Base-by-base conservation (phyloP, 2,329 filamentous ascomycete species). In the Phyllosticta capitalensis region DNA sequence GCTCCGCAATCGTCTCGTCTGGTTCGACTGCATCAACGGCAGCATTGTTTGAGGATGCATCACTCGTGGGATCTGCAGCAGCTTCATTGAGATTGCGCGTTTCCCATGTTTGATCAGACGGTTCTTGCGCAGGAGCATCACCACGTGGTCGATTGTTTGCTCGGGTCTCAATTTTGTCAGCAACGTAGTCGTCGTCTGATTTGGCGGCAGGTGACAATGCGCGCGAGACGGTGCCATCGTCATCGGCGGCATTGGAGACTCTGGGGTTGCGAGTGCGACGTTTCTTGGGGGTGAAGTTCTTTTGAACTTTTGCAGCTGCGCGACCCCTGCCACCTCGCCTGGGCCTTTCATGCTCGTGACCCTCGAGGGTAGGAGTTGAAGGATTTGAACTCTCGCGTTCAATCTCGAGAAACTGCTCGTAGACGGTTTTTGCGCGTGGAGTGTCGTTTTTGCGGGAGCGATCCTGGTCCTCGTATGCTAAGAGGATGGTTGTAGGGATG, bases 161-260 rank as follows among this genome's bases (percentile, higher is more conserved):
- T 38, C 57, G 55, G 10, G 51, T 28, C 52, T 60, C 62, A 33
- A 56, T 55, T 17, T 65, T 61, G 52, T 67, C 65, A 59, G 66
- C 64, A 54, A 66, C 59, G 48, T 56, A 56, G 50, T 66, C 63
- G 52, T 63, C 63, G 58, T 65, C 65, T 48, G 61, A 61, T 65
- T 71, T 72, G 66, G 69, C 63, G 24, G 61, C 65, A 53, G 67
- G 65, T 51, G 70, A 69, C 21, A 62, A 65, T 61, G 71, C 66
- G 69, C 72, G 72, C 66, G 71, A 68, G 60, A 64, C 61, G 57
- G 65, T 64, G 55, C 71, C 70, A 62, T 72, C 68, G 55, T 69
- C 69, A 65, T 72, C 70, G 61, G 66, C 65, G 64, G 71, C 67
- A 51, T 68, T 65, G 66, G 69, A 69, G 38, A 58, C 64, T 65